Evolutionary conservation across 2,329 filamentous ascomycete genomes (phyloP), one percentile per base, ranked within the genome.

Genomic region (Penicillium fuscoglaucum): DNA sequence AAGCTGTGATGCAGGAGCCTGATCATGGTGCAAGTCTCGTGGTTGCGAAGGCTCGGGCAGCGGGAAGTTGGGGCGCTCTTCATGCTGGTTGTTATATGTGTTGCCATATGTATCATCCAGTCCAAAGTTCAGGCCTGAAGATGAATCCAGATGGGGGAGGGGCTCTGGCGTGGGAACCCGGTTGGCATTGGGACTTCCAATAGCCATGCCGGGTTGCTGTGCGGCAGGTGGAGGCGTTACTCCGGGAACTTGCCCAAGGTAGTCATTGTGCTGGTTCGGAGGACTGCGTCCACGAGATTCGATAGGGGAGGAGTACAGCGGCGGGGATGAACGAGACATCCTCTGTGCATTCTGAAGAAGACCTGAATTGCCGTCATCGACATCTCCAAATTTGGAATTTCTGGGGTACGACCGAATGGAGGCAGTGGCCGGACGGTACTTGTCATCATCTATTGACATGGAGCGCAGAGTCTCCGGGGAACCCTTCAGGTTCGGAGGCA

Each of bases 381-480:
- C 70, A 17, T 66, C 66, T 17, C 76, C 79, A 50, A 66, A 67
- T 26, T 66, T 78, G 29, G 81, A 83, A 15, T 78, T 70, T 37
- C 66, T 68, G 15, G 70, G 68, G 52, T 70, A 70, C 3, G 77
- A 78, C 45, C 74, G 70, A 35, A 78, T 58, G 0, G 78, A 79
- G 39, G 79, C 78, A 49, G 70, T 75, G 17, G 85, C 83, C 0
- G 81, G 83, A 51, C 91, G 86, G 76, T 97, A 98, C 37, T 92
- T 93, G 74, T 97, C 93, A 68, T 96, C 89, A 54, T 87, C 84
- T 65, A 93, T 83, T 2, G 88, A 90, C 64, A 98, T 81, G 3
- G 92, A 96, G 73, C 93, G 87, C 62, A 98, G 81, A 6, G 93
- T 97, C 66, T 96, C 92, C 45, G 86, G 85, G 1, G 93, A 97